A percentile compares a stretch with the other conserved stretches of the same genome.
phyloP scores from a whole-genome alignment of 805 yeast genomes.

The Saturnispora quitensis region DNA sequence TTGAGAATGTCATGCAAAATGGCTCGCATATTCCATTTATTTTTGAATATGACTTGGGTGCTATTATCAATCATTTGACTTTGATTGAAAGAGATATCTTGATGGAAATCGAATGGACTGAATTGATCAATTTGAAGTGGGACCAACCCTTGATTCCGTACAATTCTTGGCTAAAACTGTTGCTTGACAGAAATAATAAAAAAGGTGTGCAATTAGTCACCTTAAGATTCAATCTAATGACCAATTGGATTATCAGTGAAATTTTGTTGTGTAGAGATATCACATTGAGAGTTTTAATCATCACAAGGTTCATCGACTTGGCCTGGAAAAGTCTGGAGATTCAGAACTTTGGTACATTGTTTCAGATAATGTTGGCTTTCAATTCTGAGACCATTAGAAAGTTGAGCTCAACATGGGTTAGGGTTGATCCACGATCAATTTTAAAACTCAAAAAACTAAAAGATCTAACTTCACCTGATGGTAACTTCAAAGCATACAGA shows the following conservation, averaged over 20 bases:
- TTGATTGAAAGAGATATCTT: conserved; percentile 77
- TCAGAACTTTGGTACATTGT: conserved; percentile 80
- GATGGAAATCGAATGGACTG: conserved; percentile 87
- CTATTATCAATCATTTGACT: conserved; percentile 75
- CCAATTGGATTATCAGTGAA: conserved; percentile 89
- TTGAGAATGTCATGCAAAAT: conserved; percentile 34
- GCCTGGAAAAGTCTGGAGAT: conserved; percentile 63
- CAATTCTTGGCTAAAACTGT: conserved; percentile 74
- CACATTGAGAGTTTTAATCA: conserved; percentile 52
- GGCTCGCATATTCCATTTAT: conserved; percentile 74
- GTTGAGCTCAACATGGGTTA: conserved; percentile 64
- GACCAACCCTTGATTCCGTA: conserved; percentile 55
- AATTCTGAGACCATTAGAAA: conserved; percentile 54
- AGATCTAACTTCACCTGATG: conserved; percentile 61
- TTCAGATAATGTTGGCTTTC: conserved; percentile 80
- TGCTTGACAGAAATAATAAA: conserved; percentile 38
- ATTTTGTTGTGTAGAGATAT: conserved; percentile 58
- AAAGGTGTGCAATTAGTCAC: conserved; percentile 78
- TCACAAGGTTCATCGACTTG: conserved; percentile 81
- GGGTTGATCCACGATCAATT: conserved; percentile 63
- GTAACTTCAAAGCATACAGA: conserved; percentile 63
- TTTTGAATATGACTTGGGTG: conserved; percentile 56
- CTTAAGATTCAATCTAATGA: conserved; percentile 78
- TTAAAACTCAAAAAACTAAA: conserved; percentile 59
- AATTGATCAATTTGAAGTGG: conserved; percentile 71